Evolutionary conservation across 495 filamentous ascomycete genomes (phyloP), one percentile per base, ranked within the genome.

Genomic region (Niebla homalea): DNA sequence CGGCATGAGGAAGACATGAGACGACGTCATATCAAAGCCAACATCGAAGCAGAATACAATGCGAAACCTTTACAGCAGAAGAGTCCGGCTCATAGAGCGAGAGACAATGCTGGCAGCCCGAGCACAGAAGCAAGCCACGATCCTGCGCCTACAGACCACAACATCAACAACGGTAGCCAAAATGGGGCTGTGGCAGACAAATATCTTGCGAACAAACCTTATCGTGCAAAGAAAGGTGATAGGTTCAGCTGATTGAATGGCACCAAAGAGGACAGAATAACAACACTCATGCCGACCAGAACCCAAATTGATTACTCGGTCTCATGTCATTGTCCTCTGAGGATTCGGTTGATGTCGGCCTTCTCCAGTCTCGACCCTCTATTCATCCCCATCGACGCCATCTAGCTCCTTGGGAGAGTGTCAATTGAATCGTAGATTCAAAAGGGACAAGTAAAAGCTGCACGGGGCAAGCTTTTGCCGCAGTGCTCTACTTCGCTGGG

Each of bases 121-220:
- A 87, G 85, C 57, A 71, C 75, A 49, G 89, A 94, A 66, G 79
- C 80, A 15, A 83, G 76, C 51, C 70, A 71, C 40, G 90, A 95
- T 70, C 90, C 89, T 25, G 89, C 89, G 19, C 81, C 92, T 4
- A 92, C 88, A 20, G 71, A 85, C 49, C 89, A 93, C 66, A 81
- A 82, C 43, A 83, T 87, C 2, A 71, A 84, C 54, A 86, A 77
- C 29, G 85, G 87, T 60, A 68, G 66, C 43, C 73, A 88, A 53
- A 71, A 75, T 53, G 72, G 88, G 32, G 52, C 76, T 35, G 85
- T 89, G 64, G 89, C 89, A 69, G 84, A 87, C 63, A 94, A 94
- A 69, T 97, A 94, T 67, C 87, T 97, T 66, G 73, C 84, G 49
- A 71, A 70, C 53, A 72, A 75, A 61, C 85, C 87, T 50, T 96